Conservation (phyloP, 495 filamentous ascomycete species). For the Eremomyces bilateralis region DNA sequence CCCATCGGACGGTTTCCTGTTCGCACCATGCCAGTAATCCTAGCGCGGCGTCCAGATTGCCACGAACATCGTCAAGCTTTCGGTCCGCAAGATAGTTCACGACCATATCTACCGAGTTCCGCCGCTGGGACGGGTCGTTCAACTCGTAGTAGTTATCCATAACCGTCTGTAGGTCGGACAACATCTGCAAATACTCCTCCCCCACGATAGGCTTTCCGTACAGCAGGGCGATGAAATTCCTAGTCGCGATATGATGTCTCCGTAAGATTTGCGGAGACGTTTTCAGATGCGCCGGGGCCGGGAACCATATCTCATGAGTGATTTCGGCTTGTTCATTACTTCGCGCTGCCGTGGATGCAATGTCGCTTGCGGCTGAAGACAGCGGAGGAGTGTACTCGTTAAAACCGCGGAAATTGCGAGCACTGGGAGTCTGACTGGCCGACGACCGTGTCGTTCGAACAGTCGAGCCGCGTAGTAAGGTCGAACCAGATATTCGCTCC, state of each 20-base stretch:
- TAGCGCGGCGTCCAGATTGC: slow-evolving; percentile 36
- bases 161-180: slow-evolving; percentile 11
- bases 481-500: not conserved
- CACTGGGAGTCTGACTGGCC: not conserved
- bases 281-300: slow-evolving; percentile 8
- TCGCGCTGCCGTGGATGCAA: not conserved
- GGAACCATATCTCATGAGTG: slow-evolving; percentile 16
- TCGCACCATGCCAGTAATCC: slow-evolving; percentile 45
- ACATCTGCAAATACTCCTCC: slow-evolving; percentile 12
- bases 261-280: slow-evolving; percentile 6
- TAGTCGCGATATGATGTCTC: slow-evolving; percentile 13
- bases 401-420: not conserved
- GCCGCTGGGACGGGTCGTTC: slow-evolving; percentile 7
- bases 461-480: not conserved
- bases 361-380: not conserved
- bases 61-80: slow-evolving; percentile 38
- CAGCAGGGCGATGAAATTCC: slow-evolving; percentile 16
- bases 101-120: slow-evolving; percentile 10
- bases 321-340: slow-evolving; percentile 1
- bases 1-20: slow-evolving; percentile 33
- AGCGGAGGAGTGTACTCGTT: not conserved
- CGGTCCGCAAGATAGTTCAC: slow-evolving; percentile 8
- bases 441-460: not conserved
- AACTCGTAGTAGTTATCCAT: slow-evolving; percentile 15
- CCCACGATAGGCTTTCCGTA: slow-evolving; percentile 14